Percentiles rank a stretch among this genome's conserved stretches.
Evolutionary conservation across 164 flowering plant species (phyloP).

Genomic region (Chimonanthus praecox): DNA sequence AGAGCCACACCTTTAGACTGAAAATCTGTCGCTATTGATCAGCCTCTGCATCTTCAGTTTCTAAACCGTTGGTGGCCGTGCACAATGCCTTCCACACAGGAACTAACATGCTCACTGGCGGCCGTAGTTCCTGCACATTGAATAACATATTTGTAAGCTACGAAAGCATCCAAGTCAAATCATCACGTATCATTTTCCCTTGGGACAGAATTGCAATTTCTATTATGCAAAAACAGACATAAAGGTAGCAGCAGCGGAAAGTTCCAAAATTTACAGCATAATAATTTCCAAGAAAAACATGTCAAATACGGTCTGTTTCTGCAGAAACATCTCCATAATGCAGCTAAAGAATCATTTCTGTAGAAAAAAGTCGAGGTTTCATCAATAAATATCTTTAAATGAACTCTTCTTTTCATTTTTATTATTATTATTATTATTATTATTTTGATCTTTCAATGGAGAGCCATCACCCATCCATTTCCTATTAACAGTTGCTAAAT

Average conservation of each 20-base stretch:
- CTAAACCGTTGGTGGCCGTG: constrained; percentile 30
- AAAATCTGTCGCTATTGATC: neutral
- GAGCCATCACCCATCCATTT: neutral
- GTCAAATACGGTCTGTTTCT: too few species aligned
- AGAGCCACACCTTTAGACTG: neutral
- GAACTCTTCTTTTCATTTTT: too few species aligned
- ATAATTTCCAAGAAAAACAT: too few species aligned
- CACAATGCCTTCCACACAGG: constrained; percentile 86
- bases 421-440: too few species aligned
- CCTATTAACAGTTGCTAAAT: neutral
- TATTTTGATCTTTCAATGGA: neutral
- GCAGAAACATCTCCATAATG: too few species aligned
- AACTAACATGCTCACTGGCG: constrained; percentile 71
- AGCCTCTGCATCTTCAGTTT: constrained; percentile 11
- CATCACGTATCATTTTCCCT: neutral
- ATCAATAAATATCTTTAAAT: too few species aligned
- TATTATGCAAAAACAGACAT: too few species aligned
- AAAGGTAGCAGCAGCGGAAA: too few species aligned
- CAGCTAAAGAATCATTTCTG: too few species aligned
- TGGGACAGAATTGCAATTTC: neutral
- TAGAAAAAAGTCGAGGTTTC: too few species aligned
- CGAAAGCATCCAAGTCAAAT: neutral
- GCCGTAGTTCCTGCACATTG: constrained; percentile 51
- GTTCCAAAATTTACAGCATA: too few species aligned
- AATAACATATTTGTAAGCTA: neutral